Base-by-base conservation (phyloP, 1,284 basidiomycete species). In the Microbotryum lychnidis-dioicae region DNA sequence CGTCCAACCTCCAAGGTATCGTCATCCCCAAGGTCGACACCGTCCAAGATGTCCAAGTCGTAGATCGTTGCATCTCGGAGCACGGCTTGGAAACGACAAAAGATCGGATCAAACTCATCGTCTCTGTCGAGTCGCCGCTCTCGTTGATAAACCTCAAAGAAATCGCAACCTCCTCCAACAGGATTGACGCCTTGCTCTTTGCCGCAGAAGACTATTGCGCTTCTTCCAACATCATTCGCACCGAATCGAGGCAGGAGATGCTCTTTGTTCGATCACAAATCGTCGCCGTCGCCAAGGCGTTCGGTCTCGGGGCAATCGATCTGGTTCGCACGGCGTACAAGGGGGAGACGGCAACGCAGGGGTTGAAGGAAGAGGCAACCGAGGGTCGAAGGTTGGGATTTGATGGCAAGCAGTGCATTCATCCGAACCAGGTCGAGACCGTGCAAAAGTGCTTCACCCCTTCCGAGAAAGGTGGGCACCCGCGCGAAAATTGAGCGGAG, bases 201-300 rank as follows among this genome's bases (percentile, higher is more conserved):
- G 90, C 88, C 4, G 88, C 89, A 42, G 90, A 93, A 77, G 90
- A 94, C 72, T 93, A 68, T 49, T 82, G 93, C 72, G 91, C 92
- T 1, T 85, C 91, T 69, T 90, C 91, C 0, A 85, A 84, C 2
- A 85, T 97, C 62, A 80, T 86, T 42, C 84, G 93, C n/a, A 88
- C 91, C 1, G 73, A 79, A 1, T 82, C 83, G 10, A 82, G 88
- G 23, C 78, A 79, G 54, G 91, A 94, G 71, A 77, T 97, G 23
- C 80, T 93, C 7, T 91, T 84, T 70, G 87, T 91, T 4, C 84
- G 93, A n/a, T 89, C 89, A 0, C 82, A 86, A 62, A 83, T 96
- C 59, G 89, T 87, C 10, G 83, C 88, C 27, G 83, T 85, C 0
- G 91, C 93, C 14, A 91, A 88, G 73, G 89, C 91, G 5, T 90